These are phyloP conservation scores for Nelumbo lutea DNA, from an alignment of 164 flowering plant species.

Conservation along the genomic window DNA sequence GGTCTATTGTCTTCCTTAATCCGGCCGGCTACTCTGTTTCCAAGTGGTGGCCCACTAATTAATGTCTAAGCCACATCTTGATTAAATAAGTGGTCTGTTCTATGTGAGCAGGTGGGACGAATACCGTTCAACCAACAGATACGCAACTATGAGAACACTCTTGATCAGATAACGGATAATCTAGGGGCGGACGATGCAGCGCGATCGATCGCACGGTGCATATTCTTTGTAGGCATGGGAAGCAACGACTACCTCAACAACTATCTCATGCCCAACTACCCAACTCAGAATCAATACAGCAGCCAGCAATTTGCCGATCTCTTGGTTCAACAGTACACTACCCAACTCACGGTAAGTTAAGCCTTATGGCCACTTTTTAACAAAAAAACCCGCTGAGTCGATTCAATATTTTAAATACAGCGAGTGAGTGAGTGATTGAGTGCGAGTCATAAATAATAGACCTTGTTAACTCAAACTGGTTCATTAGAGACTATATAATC, in stretches of 20 bases:
- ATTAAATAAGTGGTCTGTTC: not conserved
- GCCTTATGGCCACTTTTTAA: not conserved
- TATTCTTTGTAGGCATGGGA: slow-evolving; percentile 95
- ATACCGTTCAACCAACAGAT: slow-evolving; percentile 87
- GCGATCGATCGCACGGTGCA: slow-evolving; percentile 33
- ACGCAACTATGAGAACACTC: slow-evolving; percentile 62
- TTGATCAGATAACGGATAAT: slow-evolving; percentile 59
- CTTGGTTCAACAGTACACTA: slow-evolving; percentile 52
- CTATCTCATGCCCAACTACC: slow-evolving; percentile 87
- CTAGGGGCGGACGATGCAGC: slow-evolving; percentile 56
- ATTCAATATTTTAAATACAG: not conserved
- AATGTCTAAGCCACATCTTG: not conserved
- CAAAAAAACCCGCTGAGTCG: not conserved
- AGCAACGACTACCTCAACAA: slow-evolving; percentile 99
- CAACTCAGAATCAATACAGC: slow-evolving; percentile 63
- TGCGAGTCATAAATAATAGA: no score
- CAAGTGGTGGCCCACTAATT: no score
- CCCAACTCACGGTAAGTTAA: slow-evolving; percentile 49
- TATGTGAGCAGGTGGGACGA: slow-evolving; percentile 51
- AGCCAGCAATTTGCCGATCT: slow-evolving; percentile 60
- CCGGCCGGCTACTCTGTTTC: no score
- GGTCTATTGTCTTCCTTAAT: no score
- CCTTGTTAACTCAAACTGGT: not conserved
- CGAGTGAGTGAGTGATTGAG: no score
- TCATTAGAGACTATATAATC: slow-evolving; percentile 56